Percentiles rank a stretch among this genome's conserved stretches.
Conservation (phyloP, 192 early-diverging fungal genomes). For the Phycomyces nitens region DNA sequence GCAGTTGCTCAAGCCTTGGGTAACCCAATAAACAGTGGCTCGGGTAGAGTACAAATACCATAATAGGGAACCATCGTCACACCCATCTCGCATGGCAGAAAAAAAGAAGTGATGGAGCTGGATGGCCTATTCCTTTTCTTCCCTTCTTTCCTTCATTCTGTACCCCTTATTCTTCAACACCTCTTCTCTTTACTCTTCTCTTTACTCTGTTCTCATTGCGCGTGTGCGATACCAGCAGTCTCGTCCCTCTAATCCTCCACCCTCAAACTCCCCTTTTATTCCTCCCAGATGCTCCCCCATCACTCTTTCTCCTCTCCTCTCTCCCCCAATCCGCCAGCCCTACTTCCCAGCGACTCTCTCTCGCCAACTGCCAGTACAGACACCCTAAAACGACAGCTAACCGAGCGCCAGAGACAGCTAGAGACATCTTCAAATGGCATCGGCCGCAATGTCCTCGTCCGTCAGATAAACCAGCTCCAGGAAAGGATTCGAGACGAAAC, state of each 20-base stretch:
- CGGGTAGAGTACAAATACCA: no score
- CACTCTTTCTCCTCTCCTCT: conserved; percentile 21
- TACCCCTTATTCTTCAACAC: no score
- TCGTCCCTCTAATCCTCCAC: background rate
- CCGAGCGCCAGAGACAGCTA: conserved; percentile 16
- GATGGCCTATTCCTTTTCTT: no score
- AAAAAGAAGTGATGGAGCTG: no score
- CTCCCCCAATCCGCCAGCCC: conserved; percentile 13
- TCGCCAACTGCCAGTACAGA: background rate
- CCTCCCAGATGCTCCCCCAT: conserved; percentile 8
- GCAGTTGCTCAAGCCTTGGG: no score
- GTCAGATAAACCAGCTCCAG: conserved; percentile 21
- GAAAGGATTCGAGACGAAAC: conserved; percentile 21
- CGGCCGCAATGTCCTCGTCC: conserved; percentile 18
- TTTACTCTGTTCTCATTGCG: no score
- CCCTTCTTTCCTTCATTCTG: no score
- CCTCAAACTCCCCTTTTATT: background rate
- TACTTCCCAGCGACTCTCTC: conserved; percentile 6
- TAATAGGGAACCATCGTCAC: no score
- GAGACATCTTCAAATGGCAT: conserved; percentile 19
- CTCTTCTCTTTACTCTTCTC: no score
- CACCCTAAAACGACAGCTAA: conserved; percentile 19
- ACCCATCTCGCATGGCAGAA: no score
- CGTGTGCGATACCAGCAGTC: no score
- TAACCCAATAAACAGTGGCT: no score